Percentiles rank a stretch among this genome's conserved stretches.
Evolutionary conservation across 495 filamentous ascomycete genomes (phyloP).

Genomic region (Aspergillus ostianus): DNA sequence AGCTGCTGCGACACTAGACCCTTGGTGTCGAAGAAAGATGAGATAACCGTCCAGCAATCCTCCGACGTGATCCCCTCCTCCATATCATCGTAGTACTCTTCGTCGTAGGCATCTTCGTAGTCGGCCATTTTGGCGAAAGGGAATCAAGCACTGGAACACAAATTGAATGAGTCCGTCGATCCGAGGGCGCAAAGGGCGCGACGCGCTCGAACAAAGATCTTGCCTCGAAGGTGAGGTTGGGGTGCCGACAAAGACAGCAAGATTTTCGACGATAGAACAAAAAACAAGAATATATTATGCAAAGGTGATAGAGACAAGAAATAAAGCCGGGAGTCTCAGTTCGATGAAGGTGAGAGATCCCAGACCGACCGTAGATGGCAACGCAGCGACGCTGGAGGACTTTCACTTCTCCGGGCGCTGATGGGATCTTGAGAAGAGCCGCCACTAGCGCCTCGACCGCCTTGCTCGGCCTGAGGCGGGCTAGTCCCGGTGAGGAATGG

Average conservation of each 20-base stretch:
- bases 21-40: slow-evolving; percentile 91
- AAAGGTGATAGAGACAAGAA: not conserved
- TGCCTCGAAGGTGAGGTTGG: slow-evolving; percentile 9
- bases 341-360: slow-evolving; percentile 20
- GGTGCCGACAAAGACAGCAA: not conserved
- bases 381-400: slow-evolving; percentile 16
- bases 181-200: slow-evolving; percentile 35
- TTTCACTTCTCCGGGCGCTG: slow-evolving; percentile 15
- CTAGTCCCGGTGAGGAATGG: not conserved
- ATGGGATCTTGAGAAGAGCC: slow-evolving; percentile 26
- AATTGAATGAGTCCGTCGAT: slow-evolving; percentile 3
- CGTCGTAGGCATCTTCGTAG: slow-evolving; percentile 51
- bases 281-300: not conserved
- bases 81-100: slow-evolving; percentile 59
- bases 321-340: slow-evolving; percentile 22
- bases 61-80: slow-evolving; percentile 75
- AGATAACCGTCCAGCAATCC: slow-evolving; percentile 97
- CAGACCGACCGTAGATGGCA: slow-evolving; percentile 22
- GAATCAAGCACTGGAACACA: slow-evolving; percentile 6
- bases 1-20: slow-evolving; percentile 96
- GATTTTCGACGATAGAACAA: not conserved
- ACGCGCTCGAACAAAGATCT: slow-evolving; percentile 26
- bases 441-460: slow-evolving; percentile 28
- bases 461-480: slow-evolving; percentile 4
- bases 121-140: slow-evolving; percentile 47